Evolutionary conservation across 2,329 filamentous ascomycete species (phyloP).

Genomic region (Diaporthe citrichinensis): DNA sequence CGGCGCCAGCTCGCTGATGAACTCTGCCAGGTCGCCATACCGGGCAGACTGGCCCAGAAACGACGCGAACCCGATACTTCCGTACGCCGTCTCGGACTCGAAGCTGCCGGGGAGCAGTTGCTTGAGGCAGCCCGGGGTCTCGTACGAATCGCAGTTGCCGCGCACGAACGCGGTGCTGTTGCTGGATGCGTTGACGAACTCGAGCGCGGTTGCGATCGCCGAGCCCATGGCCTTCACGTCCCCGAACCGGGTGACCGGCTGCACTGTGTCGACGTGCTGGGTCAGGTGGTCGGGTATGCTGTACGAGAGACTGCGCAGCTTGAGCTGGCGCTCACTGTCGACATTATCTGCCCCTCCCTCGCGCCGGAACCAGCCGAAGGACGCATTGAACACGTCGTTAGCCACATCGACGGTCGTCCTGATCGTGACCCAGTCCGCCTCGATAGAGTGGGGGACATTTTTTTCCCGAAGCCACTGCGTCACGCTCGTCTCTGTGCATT

Average conservation of each 20-base stretch:
- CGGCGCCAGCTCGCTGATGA: neutral
- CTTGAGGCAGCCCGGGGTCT: neutral
- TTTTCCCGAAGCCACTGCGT: constrained; percentile 41
- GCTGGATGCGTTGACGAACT: constrained; percentile 47
- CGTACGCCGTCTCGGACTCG: constrained; percentile 59
- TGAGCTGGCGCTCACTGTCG: constrained; percentile 47
- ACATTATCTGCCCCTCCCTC: constrained; percentile 50
- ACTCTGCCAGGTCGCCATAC: constrained; percentile 51
- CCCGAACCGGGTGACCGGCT: constrained; percentile 65
- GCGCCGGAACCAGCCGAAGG: constrained; percentile 60
- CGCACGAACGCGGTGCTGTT: constrained; percentile 44
- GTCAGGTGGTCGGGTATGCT: constrained; percentile 53
- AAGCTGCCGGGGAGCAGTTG: constrained; percentile 59
- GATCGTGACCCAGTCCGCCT: constrained; percentile 58
- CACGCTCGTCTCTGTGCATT: constrained; percentile 41
- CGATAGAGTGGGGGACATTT: constrained; percentile 46
- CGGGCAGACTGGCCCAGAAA: constrained; percentile 70
- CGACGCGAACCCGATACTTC: constrained; percentile 62
- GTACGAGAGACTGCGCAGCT: constrained; percentile 54
- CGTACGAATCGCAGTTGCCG: neutral
- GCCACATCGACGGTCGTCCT: constrained; percentile 50
- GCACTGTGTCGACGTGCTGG: constrained; percentile 59
- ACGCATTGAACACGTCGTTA: constrained; percentile 60
- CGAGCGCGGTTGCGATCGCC: constrained; percentile 41
- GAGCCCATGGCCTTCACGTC: constrained; percentile 49